phyloP scores from a whole-genome alignment of 768 basidiomycete genomes.

The Boletellus ananiceps region DNA sequence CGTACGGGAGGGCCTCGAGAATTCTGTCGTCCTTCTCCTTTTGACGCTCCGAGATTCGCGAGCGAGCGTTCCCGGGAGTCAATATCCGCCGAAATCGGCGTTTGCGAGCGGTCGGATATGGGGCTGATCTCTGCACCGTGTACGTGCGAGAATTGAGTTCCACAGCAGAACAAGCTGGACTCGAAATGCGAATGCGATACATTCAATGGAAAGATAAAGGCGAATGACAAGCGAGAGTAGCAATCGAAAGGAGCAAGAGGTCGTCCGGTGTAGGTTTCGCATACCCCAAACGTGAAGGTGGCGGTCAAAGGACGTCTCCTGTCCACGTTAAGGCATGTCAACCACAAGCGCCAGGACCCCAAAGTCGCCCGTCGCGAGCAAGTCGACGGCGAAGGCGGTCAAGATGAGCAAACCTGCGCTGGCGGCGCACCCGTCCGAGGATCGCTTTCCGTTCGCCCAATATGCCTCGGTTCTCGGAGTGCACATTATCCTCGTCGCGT shows the following conservation, averaged over 20 bases:
- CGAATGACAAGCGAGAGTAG: constrained; percentile 4
- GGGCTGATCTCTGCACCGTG: not conserved
- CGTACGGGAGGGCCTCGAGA: constrained; percentile 1
- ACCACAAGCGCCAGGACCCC: not conserved
- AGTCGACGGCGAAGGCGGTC: not conserved
- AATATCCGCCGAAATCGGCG: not conserved
- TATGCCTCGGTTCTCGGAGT: constrained; percentile 69
- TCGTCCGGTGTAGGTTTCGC: not conserved
- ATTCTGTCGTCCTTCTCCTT: not conserved
- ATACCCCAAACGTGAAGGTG: not conserved
- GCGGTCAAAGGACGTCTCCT: no score
- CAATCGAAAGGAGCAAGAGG: not conserved
- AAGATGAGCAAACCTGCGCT: not conserved
- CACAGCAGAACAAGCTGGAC: constrained; percentile 1
- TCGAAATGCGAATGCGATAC: constrained; percentile 1
- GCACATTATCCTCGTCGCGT: constrained; percentile 59
- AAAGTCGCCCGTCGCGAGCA: not conserved
- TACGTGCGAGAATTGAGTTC: not conserved
- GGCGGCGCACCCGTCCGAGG: not conserved
- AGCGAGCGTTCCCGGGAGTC: not conserved
- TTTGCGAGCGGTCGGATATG: not conserved
- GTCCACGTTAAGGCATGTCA: constrained; percentile 1
- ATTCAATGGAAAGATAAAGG: not conserved
- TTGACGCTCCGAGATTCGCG: not conserved
- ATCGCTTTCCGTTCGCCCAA: constrained; percentile 46